Evolutionary conservation across 306 rosid genomes (phyloP).

Genomic region (Trifolium fragiferum): DNA sequence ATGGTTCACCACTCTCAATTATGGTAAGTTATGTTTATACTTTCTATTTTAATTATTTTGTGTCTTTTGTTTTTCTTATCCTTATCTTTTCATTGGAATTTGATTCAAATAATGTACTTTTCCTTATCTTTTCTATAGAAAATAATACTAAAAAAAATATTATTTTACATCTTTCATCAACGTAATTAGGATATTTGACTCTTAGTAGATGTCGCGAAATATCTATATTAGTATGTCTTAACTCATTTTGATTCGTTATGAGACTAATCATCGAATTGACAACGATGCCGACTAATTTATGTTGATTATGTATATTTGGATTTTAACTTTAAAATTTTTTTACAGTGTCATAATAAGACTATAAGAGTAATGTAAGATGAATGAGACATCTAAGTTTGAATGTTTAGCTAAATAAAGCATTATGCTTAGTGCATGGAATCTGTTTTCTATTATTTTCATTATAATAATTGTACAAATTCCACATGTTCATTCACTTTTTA

Average conservation of each 20-base stretch:
- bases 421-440: neutral
- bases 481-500: neutral
- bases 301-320: neutral
- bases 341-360: neutral
- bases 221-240: too few species aligned
- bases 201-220: too few species aligned
- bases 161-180: too few species aligned
- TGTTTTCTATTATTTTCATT: neutral
- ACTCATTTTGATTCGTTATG: too few species aligned
- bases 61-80: neutral
- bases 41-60: neutral
- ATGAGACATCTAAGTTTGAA: neutral
- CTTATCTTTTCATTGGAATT: neutral
- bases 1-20: constrained; percentile 81
- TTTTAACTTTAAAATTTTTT: neutral
- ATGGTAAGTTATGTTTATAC: constrained; percentile 58
- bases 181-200: too few species aligned
- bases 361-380: neutral
- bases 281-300: too few species aligned
- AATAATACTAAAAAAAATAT: too few species aligned
- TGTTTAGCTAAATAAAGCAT: constrained; percentile 9
- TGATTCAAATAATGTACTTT: neutral
- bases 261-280: too few species aligned
- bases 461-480: neutral
- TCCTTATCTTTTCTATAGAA: too few species aligned